Base-by-base conservation (phyloP, 441 rosid genomes). In the Hura crepitans region DNA sequence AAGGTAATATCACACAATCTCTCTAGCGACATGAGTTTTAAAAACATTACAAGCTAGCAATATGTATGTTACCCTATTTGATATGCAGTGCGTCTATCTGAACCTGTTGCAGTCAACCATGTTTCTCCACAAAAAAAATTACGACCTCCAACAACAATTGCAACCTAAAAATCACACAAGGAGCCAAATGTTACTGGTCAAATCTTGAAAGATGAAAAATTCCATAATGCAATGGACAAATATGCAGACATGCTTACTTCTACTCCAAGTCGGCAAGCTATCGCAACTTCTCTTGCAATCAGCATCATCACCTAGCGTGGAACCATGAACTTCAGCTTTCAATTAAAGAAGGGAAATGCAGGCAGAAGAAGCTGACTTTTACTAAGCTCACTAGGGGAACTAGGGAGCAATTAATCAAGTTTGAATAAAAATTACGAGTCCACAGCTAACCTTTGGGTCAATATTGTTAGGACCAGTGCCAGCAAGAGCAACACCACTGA, bases 91-190 rank as follows among this genome's bases (percentile, higher is more conserved):
- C 82, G 85, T 81, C 96, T 87, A 73, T 90, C 98, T 81, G 85
- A 78, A 56, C 96, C 92, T 17, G 89, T 89, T 50, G 89, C 85
- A 65, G 85, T 77, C 39, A 93, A 81, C 97, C 97, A 93, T 2
- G 92, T 77, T 58, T 87, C 83, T 63, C 96, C 88, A 74, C 96
- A 86, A 75, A 93, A 93, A 70, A 93, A 84, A 77, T 93, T 93
- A 58, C 98, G 88, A 74, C 96, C 88, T 77, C 98, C 98, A 81
- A 93, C 85, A 68, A 90, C 93, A 71, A 92, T 85, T 4, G 97
- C 93, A 60, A 90, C 88, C 97, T 91, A 77, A 57, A 64, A 50
- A 50, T 37, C 39, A 73, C 22, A 43, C 6, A 3, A n/a, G 31
- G 25, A 49, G 11, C 35, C 49, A 54, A 15, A 39, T 47, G 20